Base-by-base conservation (phyloP, 345 rosid species). In the Erucastrum elatum region DNA sequence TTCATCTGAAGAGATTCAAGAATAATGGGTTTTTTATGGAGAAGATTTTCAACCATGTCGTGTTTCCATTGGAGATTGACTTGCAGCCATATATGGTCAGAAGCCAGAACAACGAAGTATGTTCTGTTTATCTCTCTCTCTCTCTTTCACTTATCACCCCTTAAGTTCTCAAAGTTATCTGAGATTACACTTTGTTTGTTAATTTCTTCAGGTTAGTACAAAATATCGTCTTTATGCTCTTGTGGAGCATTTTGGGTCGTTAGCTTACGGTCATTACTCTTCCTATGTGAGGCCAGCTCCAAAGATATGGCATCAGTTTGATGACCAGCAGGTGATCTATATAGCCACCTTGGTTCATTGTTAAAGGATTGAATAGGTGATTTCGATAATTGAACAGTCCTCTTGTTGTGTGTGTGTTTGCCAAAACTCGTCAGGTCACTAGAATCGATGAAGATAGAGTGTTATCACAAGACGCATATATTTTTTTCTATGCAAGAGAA, bases 1-100 rank as follows among this genome's bases (percentile, higher is more conserved):
- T 96, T 70, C 96, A 90, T 82, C 82, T 96, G 70, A 96, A 96
- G 85, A 90, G 97, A 82, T 96, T 96, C 87, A 93, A 93, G 81
- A 85, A 71, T 60, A 88, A 87, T 80, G 97, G 95, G n/a, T 25
- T 34, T 10, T 81, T 7, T 68, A 82, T 90, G 80, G 89, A 86
- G 78, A 96, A 96, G 87, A 87, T 91, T 59, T 87, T 80, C 75
- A 89, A 96, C 60, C 96, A 83, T 69, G 88, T 96, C n/a, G 64
- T 66, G 63, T 87, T 90, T 71, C 99, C 99, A 8, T 78, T 91
- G 73, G 94, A 90, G 86, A 67, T 96, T 74, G 96, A 96, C 82
- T 83, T 96, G 82, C 75, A 62, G 79, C 96, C 96, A 67, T 96
- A 86, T 80, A 84, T 84, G 75, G 72, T 15, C 56, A 55, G 27